Conservation (phyloP, 1,139 yeast genomes). For the Pichia sp. region DNA sequence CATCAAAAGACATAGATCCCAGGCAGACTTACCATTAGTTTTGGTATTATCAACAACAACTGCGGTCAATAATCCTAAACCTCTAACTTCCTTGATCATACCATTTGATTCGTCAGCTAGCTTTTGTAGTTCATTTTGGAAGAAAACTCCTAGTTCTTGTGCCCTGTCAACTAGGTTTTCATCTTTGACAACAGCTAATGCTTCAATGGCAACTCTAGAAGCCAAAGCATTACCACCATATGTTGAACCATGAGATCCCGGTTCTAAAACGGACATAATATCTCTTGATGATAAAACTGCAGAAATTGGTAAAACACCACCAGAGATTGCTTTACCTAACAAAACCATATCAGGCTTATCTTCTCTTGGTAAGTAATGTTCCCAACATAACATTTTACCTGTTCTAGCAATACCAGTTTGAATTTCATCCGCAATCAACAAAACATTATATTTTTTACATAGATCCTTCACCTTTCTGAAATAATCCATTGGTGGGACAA, state of each 20-base stretch:
- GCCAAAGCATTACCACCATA: conserved; percentile 98
- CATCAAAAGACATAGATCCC: conserved; percentile 92
- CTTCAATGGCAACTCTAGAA: conserved; percentile 91
- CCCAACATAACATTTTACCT: conserved; percentile 80
- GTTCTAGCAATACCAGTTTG: conserved; percentile 86
- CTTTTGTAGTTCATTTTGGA: conserved; percentile 57
- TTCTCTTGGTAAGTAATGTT: conserved; percentile 57
- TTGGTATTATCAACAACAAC: conserved; percentile 81
- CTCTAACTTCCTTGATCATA: conserved; percentile 84
- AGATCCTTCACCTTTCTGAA: conserved; percentile 71
- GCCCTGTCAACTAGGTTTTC: conserved; percentile 84
- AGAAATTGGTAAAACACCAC: conserved; percentile 91
- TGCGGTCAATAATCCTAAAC: conserved; percentile 83
- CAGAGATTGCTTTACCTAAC: conserved; percentile 91
- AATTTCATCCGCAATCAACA: conserved; percentile 73
- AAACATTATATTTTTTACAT: conserved; percentile 56
- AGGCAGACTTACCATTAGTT: conserved; percentile 87
- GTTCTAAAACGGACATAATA: conserved; percentile 82
- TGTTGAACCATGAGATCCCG: conserved; percentile 97
- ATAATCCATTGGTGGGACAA: conserved; percentile 65
- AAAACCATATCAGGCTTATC: conserved; percentile 83
- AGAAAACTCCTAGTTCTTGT: conserved; percentile 56
- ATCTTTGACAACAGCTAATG: conserved; percentile 81
- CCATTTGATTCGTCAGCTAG: conserved; percentile 56
- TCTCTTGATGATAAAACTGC: conserved; percentile 84